Evolutionary conservation across 2,329 filamentous ascomycete species (phyloP).

Genomic region (Septoria petroselini): DNA sequence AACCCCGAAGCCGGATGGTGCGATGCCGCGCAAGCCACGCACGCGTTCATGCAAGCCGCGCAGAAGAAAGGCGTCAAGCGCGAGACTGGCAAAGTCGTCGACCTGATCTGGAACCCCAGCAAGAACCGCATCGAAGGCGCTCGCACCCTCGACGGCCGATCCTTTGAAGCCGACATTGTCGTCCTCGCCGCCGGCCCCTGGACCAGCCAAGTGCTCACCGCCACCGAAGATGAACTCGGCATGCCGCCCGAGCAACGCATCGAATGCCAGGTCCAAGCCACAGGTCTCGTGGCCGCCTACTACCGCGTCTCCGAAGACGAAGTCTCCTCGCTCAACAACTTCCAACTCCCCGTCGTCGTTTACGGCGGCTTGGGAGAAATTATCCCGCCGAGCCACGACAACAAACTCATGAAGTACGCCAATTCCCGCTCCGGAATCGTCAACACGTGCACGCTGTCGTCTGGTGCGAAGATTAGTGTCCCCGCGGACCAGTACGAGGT

Average conservation of each 20-base stretch:
- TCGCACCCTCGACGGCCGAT: slow-evolving; percentile 46
- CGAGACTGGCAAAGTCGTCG: slow-evolving; percentile 44
- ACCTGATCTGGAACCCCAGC: slow-evolving; percentile 43
- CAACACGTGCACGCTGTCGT: slow-evolving; percentile 49
- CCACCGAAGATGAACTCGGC: slow-evolving; percentile 45
- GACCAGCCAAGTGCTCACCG: slow-evolving; percentile 54
- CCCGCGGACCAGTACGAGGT: slow-evolving; percentile 36
- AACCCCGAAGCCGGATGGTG: slow-evolving; percentile 56
- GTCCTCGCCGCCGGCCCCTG: slow-evolving; percentile 58
- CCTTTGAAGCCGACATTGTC: slow-evolving; percentile 52
- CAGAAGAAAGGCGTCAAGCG: slow-evolving; percentile 49
- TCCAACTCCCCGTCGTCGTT: slow-evolving; percentile 53
- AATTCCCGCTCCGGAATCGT: slow-evolving; percentile 56
- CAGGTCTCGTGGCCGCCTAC: slow-evolving; percentile 59
- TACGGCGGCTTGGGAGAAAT: slow-evolving; percentile 49
- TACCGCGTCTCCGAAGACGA: slow-evolving; percentile 53
- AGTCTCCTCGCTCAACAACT: slow-evolving; percentile 44
- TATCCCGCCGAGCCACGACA: slow-evolving; percentile 49
- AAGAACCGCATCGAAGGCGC: slow-evolving; percentile 46
- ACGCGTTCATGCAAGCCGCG: slow-evolving; percentile 46
- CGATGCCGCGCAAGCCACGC: slow-evolving; percentile 49
- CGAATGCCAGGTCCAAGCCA: slow-evolving; percentile 56
- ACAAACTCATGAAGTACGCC: slow-evolving; percentile 58
- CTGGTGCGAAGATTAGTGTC: slow-evolving; percentile 53
- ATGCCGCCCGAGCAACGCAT: slow-evolving; percentile 48